Conservation (phyloP, 805 yeast species). For the Saturnispora dispora region DNA sequence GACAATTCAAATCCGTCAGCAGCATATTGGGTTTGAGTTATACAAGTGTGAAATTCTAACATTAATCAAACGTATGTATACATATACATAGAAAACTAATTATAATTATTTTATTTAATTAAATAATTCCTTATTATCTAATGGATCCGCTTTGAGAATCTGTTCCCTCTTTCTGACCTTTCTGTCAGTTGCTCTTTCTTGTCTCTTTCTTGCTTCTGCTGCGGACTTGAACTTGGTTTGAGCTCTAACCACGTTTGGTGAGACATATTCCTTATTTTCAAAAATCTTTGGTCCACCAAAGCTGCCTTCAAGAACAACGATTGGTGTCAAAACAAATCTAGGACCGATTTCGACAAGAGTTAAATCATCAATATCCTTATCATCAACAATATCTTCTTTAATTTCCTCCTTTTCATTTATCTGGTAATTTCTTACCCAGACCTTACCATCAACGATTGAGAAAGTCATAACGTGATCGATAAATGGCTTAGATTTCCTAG, state of each 20-base stretch:
- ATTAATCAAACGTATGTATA: neutral
- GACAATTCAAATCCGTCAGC: constrained; percentile 26
- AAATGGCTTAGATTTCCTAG: constrained; percentile 90
- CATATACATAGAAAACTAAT: neutral
- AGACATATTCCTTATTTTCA: constrained; percentile 93
- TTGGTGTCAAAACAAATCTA: constrained; percentile 84
- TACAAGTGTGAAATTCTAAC: constrained; percentile 15
- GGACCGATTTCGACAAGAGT: constrained; percentile 94
- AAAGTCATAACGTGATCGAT: constrained; percentile 92
- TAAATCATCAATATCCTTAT: constrained; percentile 41
- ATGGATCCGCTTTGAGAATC: constrained; percentile 71
- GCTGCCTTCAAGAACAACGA: constrained; percentile 89
- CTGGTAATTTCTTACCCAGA: constrained; percentile 95
- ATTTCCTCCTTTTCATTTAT: constrained; percentile 60
- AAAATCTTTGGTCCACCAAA: constrained; percentile 97
- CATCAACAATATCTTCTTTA: constrained; percentile 12
- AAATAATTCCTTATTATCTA: constrained; percentile 69
- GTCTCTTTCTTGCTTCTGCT: constrained; percentile 63
- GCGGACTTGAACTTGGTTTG: constrained; percentile 77
- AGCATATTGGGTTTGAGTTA: constrained; percentile 24
- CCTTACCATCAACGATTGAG: constrained; percentile 82
- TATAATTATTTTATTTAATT: constrained; percentile 28
- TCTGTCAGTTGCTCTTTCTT: constrained; percentile 68
- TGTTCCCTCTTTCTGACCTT: constrained; percentile 69
- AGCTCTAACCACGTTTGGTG: constrained; percentile 92